A percentile compares a stretch with the other conserved stretches of the same genome.
These are phyloP conservation scores for Santalum album DNA, from an alignment of 164 flowering plant genomes.

Conservation along the genomic window DNA sequence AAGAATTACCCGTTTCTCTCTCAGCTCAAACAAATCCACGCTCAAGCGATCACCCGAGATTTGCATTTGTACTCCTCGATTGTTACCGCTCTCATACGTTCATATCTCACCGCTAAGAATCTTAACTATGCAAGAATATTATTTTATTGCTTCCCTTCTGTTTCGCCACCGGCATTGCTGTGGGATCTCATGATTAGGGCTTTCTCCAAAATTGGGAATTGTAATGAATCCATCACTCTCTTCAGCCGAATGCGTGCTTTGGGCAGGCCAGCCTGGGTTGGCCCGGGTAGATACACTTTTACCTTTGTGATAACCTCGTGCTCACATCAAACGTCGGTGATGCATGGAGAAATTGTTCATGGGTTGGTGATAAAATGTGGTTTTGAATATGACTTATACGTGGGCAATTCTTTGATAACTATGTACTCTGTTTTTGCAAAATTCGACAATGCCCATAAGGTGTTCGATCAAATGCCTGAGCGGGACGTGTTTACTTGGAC, in stretches of 20 bases:
- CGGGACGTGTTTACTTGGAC: conserved; percentile 50
- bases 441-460: conserved; percentile 26
- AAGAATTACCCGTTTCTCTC: conserved; percentile 18
- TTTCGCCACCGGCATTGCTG: conserved; percentile 25
- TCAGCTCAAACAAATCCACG: conserved; percentile 39
- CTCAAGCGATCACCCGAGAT: conserved; percentile 28
- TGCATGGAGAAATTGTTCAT: conserved; percentile 29
- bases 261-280: conserved; percentile 1
- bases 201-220: conserved; percentile 27
- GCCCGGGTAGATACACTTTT: conserved; percentile 50
- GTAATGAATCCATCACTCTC: conserved; percentile 24
- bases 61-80: conserved; percentile 13
- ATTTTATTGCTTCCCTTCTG: conserved; percentile 25
- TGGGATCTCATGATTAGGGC: conserved; percentile 49
- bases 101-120: conserved; percentile 19
- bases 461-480: conserved; percentile 41
- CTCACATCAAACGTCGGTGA: conserved; percentile 17
- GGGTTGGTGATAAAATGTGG: conserved; percentile 31
- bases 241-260: conserved; percentile 25
- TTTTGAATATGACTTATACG: conserved; percentile 24
- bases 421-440: conserved; percentile 25
- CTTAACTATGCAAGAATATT: conserved; percentile 23
- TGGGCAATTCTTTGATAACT: conserved; percentile 40
- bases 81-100: conserved; percentile 31
- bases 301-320: conserved; percentile 39